These are phyloP conservation scores for Cichorium intybus DNA, from an alignment of 140 eudicot genomes.

Conservation along the genomic window DNA sequence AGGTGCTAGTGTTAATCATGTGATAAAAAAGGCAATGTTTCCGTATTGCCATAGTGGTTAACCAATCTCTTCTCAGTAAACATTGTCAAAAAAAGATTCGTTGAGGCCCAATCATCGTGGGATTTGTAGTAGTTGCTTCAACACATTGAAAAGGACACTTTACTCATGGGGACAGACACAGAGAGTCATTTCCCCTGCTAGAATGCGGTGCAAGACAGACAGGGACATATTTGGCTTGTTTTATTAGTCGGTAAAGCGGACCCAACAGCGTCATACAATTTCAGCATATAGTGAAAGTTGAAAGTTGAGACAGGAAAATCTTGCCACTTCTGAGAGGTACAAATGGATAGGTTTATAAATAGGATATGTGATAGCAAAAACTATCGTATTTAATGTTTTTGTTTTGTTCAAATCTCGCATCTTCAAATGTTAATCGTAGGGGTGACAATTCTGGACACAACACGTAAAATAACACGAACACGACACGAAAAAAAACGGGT, in stretches of 20 bases:
- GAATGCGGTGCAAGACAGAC: background rate
- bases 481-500: no score
- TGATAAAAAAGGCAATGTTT: background rate
- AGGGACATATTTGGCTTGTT: background rate
- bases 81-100: background rate
- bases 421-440: no score
- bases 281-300: background rate
- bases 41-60: background rate
- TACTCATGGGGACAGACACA: background rate
- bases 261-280: background rate
- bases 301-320: background rate
- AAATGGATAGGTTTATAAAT: background rate
- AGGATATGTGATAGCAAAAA: no score
- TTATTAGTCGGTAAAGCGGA: background rate
- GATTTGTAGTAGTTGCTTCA: background rate
- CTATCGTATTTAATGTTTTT: no score
- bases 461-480: no score
- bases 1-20: conserved; percentile 2
- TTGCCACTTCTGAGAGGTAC: background rate
- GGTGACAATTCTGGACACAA: no score
- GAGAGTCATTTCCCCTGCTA: background rate
- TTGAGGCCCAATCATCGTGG: background rate
- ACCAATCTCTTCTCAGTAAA: background rate
- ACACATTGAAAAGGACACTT: background rate
- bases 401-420: no score